A percentile compares a stretch with the other conserved stretches of the same genome.
phyloP scores from a whole-genome alignment of 1,284 basidiomycete species.

The Boletus calvinii region DNA sequence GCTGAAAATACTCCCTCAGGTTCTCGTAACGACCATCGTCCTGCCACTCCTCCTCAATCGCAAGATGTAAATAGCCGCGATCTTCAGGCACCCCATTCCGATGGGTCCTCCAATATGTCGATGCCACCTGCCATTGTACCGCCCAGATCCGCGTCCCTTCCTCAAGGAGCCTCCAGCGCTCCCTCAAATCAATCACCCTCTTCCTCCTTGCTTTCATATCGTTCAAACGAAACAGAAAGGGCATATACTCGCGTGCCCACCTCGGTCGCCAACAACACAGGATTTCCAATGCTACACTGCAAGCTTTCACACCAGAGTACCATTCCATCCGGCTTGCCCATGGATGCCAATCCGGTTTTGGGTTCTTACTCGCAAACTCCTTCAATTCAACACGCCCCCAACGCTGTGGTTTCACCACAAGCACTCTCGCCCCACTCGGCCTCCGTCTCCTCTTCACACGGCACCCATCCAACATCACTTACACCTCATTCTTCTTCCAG shows the following conservation, averaged over 20 bases:
- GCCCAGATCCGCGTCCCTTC: slow-evolving; percentile 38
- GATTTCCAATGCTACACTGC: slow-evolving; percentile 1
- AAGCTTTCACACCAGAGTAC: slow-evolving; percentile 16
- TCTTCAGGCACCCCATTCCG: slow-evolving; percentile 32
- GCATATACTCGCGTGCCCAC: background rate
- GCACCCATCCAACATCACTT: slow-evolving; percentile 16
- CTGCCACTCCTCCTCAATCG: slow-evolving; percentile 38
- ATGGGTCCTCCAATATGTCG: slow-evolving; percentile 10
- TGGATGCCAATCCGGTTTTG: slow-evolving; percentile 2
- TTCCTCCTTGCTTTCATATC: slow-evolving; percentile 11
- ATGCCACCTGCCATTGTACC: slow-evolving; percentile 45
- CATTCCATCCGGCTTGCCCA: background rate
- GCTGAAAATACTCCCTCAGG: slow-evolving; percentile 26
- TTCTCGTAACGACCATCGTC: slow-evolving; percentile 24
- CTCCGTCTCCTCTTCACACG: background rate
- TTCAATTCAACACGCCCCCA: slow-evolving; percentile 3
- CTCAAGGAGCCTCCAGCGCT: slow-evolving; percentile 20
- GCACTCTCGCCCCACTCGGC: background rate
- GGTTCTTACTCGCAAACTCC: slow-evolving; percentile 10
- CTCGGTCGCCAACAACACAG: slow-evolving; percentile 1
- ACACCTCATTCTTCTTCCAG: slow-evolving; percentile 28
- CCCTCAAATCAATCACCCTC: slow-evolving; percentile 32
- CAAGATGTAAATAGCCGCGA: slow-evolving; percentile 37
- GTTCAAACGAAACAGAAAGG: slow-evolving; percentile 16
- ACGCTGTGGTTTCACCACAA: slow-evolving; percentile 10